Evolutionary conservation across 805 yeast species (phyloP), one percentile per base, ranked within the genome.

Genomic region (Barnettozyma populi): DNA sequence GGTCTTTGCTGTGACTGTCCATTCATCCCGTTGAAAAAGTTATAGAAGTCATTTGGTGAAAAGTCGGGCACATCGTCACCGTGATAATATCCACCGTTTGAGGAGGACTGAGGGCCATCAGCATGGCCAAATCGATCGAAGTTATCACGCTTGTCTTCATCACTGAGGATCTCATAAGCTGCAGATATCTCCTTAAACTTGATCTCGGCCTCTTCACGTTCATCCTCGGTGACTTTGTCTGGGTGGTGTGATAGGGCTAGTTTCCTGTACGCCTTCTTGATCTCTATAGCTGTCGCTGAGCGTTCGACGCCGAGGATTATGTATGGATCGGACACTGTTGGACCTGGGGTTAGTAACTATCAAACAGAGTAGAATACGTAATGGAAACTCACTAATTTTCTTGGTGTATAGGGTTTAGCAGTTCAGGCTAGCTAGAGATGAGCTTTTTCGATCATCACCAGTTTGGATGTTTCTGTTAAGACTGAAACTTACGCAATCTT

Each of bases 241-340:
- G 98, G 98, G 66, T 92, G 98, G 57, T 82, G 79, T 50, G 73
- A 71, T 36, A 92, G 72, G 10, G 98, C 98, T 43, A 89, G 74
- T 56, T 82, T 85, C 54, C 95, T 76, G 66, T 88, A 92, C 0
- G 97, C 95, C 64, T 78, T 82, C 57, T 84, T 84, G 62, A 92
- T 87, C 53, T 90, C 97, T 1, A 67, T 68, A 29, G 78, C 66
- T 1, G 88, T 67, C 0, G 97, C 95, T 18, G 76, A 72, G 2
- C 73, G 62, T 7, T 76, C 78, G 5, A 90, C 79, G 35, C 88
- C 96, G 20, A 90, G 73, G 3, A 86, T 69, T 41, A 78, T 88
- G 66, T 89, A 90, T 5, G 62, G 51, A 36, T 52, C 57, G 7
- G 57, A 43, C 51, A 48, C 50, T 47, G 25, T n/a, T 14, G 16